phyloP scores from a whole-genome alignment of 2,329 filamentous ascomycete species.

The Trichoderma arundinaceum region DNA sequence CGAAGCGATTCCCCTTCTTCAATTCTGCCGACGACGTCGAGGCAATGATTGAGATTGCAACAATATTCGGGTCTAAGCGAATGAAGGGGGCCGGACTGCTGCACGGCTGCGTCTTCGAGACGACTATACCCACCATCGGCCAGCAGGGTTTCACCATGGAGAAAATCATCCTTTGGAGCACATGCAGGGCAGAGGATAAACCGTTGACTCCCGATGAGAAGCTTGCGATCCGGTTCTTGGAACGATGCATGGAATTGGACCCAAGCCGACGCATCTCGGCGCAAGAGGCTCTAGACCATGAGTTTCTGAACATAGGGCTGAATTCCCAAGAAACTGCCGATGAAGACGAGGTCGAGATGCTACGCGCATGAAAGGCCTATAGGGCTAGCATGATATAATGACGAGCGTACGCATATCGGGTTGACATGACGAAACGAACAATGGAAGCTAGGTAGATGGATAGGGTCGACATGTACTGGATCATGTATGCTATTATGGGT shows the following conservation, averaged over 20 bases:
- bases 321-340: constrained; percentile 45
- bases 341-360: constrained; percentile 62
- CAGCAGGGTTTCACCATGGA: constrained; percentile 85
- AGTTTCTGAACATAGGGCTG: constrained; percentile 61
- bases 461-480: constrained; percentile 16
- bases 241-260: constrained; percentile 76
- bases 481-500: constrained; percentile 20
- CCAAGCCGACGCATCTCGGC: constrained; percentile 76
- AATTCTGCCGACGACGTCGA: constrained; percentile 98
- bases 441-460: constrained; percentile 9
- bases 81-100: constrained; percentile 84
- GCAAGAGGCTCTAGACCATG: constrained; percentile 72
- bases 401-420: constrained; percentile 14
- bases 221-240: constrained; percentile 74
- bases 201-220: constrained; percentile 70
- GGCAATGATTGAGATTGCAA: constrained; percentile 95
- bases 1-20: constrained; percentile 94
- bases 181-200: constrained; percentile 69
- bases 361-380: constrained; percentile 41
- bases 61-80: constrained; percentile 83
- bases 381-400: constrained; percentile 19
- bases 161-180: constrained; percentile 96
- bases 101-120: constrained; percentile 92
- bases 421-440: constrained; percentile 11
- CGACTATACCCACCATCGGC: constrained; percentile 88